phyloP scores from a whole-genome alignment of 78 protist species.

The Dictyostelium intermedium region DNA sequence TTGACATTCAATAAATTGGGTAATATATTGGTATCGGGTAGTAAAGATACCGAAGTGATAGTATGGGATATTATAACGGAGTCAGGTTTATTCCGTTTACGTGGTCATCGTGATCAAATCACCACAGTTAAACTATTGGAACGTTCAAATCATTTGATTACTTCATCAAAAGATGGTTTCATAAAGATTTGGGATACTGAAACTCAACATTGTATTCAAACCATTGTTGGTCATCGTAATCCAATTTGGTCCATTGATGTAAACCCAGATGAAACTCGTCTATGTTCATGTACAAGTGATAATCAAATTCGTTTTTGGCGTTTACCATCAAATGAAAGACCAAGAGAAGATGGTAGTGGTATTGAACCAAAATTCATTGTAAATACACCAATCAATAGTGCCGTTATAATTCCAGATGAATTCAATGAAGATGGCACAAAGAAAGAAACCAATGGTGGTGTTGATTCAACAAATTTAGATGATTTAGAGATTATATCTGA shows the following conservation, averaged over 20 bases:
- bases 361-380: background rate
- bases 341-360: background rate
- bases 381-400: conserved; percentile 36
- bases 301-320: conserved; percentile 47
- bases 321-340: conserved; percentile 1
- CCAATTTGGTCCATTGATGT: conserved; percentile 88
- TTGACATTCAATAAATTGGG: conserved; percentile 82
- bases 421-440: background rate
- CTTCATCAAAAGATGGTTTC: conserved; percentile 83
- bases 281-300: conserved; percentile 44
- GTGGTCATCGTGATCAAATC: conserved; percentile 90
- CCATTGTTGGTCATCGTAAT: conserved; percentile 87
- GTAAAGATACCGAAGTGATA: conserved; percentile 89
- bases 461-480: too few relatives aligned
- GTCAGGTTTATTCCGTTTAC: conserved; percentile 82
- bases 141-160: conserved; percentile 38
- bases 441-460: background rate
- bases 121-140: conserved; percentile 48
- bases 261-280: conserved; percentile 47
- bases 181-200: conserved; percentile 94
- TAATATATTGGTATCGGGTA: conserved; percentile 85
- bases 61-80: conserved; percentile 95
- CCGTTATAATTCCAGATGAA: background rate
- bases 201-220: conserved; percentile 91
- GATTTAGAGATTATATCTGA: background rate